These are phyloP conservation scores for Fusarium piperis DNA, from an alignment of 2,329 filamentous ascomycete genomes.

Conservation along the genomic window DNA sequence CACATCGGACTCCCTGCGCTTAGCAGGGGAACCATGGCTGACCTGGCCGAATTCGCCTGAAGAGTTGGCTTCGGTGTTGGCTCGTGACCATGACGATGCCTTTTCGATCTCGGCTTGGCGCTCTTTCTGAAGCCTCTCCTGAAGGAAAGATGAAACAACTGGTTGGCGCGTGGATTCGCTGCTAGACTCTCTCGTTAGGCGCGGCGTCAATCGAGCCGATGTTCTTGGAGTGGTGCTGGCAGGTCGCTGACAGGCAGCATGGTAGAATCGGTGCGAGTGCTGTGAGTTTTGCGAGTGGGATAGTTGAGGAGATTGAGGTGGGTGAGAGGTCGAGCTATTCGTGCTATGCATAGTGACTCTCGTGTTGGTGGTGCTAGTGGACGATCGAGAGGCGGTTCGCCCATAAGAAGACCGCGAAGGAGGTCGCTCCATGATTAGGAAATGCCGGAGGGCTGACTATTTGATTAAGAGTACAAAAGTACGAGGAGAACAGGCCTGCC, in stretches of 20 bases:
- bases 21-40: slow-evolving; percentile 52
- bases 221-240: slow-evolving; percentile 47
- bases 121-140: slow-evolving; percentile 64
- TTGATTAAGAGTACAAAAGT: background rate
- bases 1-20: slow-evolving; percentile 46
- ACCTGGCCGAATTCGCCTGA: slow-evolving; percentile 51
- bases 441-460: background rate
- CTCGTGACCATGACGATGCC: slow-evolving; percentile 45
- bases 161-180: slow-evolving; percentile 53
- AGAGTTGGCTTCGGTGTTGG: slow-evolving; percentile 51
- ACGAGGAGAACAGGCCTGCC: background rate
- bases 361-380: slow-evolving; percentile 54
- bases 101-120: slow-evolving; percentile 61
- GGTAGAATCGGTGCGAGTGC: slow-evolving; percentile 53
- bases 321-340: slow-evolving; percentile 54
- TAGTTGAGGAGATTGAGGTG: slow-evolving; percentile 49
- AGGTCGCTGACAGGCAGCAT: slow-evolving; percentile 50
- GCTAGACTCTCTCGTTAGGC: slow-evolving; percentile 54
- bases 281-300: slow-evolving; percentile 49
- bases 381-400: slow-evolving; percentile 59
- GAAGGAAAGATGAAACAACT: slow-evolving; percentile 61
- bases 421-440: slow-evolving; percentile 45
- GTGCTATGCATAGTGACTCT: slow-evolving; percentile 53
- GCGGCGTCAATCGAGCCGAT: slow-evolving; percentile 52
- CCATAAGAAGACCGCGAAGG: slow-evolving; percentile 46